A percentile compares a stretch with the other conserved stretches of the same genome.
Evolutionary conservation across 805 yeast species (phyloP).

Genomic region (Zygotorulaspora florentina): DNA sequence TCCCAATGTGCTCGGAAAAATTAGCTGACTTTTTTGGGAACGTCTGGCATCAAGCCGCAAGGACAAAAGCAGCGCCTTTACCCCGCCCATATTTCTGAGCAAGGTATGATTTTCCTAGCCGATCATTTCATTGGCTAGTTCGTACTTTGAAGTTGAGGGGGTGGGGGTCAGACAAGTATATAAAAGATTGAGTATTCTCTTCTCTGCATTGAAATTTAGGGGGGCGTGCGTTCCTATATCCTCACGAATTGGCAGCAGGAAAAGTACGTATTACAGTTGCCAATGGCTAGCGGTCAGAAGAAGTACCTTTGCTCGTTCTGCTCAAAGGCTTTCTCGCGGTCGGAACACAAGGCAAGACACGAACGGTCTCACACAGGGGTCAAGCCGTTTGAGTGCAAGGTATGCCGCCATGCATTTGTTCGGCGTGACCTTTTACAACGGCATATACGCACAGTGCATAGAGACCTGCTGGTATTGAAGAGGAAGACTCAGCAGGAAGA

Average conservation of each 20-base stretch:
- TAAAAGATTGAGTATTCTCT: not conserved
- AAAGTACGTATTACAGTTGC: not conserved
- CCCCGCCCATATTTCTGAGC: not conserved
- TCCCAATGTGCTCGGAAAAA: not conserved
- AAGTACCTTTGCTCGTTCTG: slow-evolving; percentile 76
- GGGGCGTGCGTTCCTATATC: no score
- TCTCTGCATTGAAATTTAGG: not conserved
- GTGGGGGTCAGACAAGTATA: not conserved
- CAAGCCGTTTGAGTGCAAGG: slow-evolving; percentile 70
- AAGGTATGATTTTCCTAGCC: not conserved
- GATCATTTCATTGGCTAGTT: no score
- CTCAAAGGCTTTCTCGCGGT: slow-evolving; percentile 72
- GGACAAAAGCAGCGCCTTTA: not conserved
- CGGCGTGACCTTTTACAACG: slow-evolving; percentile 72
- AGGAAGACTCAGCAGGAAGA: slow-evolving; percentile 23
- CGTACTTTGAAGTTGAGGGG: not conserved
- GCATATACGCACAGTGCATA: slow-evolving; percentile 76
- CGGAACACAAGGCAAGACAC: slow-evolving; percentile 74
- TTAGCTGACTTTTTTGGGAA: not conserved
- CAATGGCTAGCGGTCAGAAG: slow-evolving; percentile 45
- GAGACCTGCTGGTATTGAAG: slow-evolving; percentile 29
- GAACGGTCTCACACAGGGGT: slow-evolving; percentile 78
- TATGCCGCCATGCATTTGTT: slow-evolving; percentile 70
- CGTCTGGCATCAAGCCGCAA: not conserved
- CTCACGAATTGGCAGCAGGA: no score